Evolutionary conservation across 768 basidiomycete genomes (phyloP).

Genomic region (Agrocybe chaxingu): DNA sequence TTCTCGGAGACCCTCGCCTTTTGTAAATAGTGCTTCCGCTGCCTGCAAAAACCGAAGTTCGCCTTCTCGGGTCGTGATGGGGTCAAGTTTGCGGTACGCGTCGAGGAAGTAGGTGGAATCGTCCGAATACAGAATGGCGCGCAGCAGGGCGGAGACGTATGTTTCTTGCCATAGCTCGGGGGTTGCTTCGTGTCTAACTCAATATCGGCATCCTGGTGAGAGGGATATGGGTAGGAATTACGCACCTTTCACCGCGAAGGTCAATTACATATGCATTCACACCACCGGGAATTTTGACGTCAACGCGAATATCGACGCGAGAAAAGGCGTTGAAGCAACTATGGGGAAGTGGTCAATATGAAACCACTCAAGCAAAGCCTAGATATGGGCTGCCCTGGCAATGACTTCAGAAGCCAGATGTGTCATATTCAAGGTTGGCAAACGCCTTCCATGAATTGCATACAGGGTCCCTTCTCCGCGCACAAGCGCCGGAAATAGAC

Average conservation of each 20-base stretch:
- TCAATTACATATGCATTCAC: slow-evolving; percentile 94
- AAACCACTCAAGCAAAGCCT: background rate
- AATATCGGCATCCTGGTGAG: slow-evolving; percentile 1
- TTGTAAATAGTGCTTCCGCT: slow-evolving; percentile 83
- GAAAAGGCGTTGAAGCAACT: slow-evolving; percentile 99
- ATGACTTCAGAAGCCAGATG: too few species aligned
- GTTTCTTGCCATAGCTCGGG: slow-evolving; percentile 97
- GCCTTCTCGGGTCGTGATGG: slow-evolving; percentile 84
- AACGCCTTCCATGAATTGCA: too few species aligned
- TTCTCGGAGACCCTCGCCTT: slow-evolving; percentile 41
- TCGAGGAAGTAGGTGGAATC: slow-evolving; percentile 90
- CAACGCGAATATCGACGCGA: slow-evolving; percentile 92
- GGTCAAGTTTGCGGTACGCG: slow-evolving; percentile 93
- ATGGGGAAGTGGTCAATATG: background rate
- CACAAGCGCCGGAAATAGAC: too few species aligned
- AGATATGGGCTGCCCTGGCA: too few species aligned
- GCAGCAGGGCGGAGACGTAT: slow-evolving; percentile 87
- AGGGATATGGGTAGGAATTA: slow-evolving; percentile 3
- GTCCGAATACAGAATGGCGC: slow-evolving; percentile 93
- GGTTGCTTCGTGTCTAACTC: slow-evolving; percentile 80
- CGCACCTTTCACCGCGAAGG: slow-evolving; percentile 89
- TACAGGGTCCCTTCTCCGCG: too few species aligned
- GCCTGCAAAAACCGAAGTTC: slow-evolving; percentile 90
- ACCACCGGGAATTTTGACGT: slow-evolving; percentile 98
- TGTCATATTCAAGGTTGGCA: too few species aligned